These are phyloP conservation scores for Solanum chiquidenum DNA, from an alignment of 257 asterid species.

Conservation along the genomic window DNA sequence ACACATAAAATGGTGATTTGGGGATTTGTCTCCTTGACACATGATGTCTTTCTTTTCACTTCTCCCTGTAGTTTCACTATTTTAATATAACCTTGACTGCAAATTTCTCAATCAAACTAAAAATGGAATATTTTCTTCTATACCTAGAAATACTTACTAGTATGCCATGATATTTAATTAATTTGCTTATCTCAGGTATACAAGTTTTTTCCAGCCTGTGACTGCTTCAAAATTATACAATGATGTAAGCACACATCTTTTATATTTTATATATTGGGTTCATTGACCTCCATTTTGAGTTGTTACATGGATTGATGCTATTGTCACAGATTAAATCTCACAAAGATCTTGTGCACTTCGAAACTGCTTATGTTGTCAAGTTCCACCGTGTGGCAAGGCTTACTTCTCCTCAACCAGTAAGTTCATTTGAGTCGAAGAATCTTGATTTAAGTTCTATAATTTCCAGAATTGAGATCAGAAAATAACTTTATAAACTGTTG, in stretches of 20 bases:
- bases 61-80: background rate
- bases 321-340: slow-evolving; percentile 72
- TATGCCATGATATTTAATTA: background rate
- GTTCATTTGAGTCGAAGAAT: slow-evolving; percentile 24
- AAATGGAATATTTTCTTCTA: background rate
- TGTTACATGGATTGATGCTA: slow-evolving; percentile 1
- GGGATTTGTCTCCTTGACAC: background rate
- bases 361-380: slow-evolving; percentile 97
- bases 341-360: slow-evolving; percentile 88
- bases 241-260: slow-evolving; percentile 45
- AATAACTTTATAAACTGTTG: background rate
- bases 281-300: background rate
- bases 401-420: slow-evolving; percentile 76
- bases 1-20: background rate
- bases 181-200: slow-evolving; percentile 58
- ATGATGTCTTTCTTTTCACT: background rate
- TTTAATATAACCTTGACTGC: background rate
- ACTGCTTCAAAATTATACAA: slow-evolving; percentile 88
- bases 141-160: background rate
- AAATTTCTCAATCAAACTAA: background rate
- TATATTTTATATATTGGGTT: background rate
- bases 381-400: slow-evolving; percentile 91
- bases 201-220: slow-evolving; percentile 93
- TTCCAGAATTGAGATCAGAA: background rate
- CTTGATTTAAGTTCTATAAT: background rate